Base-by-base conservation (phyloP, 176 grass and related monocot species). In the Musa itinerans region DNA sequence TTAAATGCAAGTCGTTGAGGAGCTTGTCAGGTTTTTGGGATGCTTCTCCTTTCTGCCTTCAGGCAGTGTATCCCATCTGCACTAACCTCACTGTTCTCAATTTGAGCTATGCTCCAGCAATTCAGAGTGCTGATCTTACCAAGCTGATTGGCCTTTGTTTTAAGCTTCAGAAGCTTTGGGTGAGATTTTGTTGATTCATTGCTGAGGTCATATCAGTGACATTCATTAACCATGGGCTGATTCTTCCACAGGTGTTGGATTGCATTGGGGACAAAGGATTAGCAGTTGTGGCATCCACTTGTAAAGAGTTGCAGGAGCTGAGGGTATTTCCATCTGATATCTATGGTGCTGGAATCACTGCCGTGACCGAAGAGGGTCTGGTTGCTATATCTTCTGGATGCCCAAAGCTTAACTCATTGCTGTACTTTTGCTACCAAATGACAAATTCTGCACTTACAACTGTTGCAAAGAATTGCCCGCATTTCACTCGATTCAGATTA, bases 211-310 rank as follows among this genome's bases (percentile, higher is more conserved):
- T 34, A 2, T 16, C 10, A 8, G 26, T 69, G 25, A 69, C 13
- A 15, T 17, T 15, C 9, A 19, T 19, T 17, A 19, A 19, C 15
- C 20, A 62, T 62, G 11, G 15, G 1, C 15, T 17, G 78, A n/a
- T 62, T 62, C 15, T 43, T 29, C 27, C 13, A 34, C 66, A 69
- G 66, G 11, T 69, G 43, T 50, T 69, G 27, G 66, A 69, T 69
- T 69, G 66, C 29, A 69, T 69, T 69, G 66, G 66, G 43, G 66
- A 69, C 66, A 49, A 69, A 69, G 66, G 66, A 69, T 50, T 69
- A 50, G 66, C 15, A 0, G 66, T 69, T 69, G 66, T 69, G 25
- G 24, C 66, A 26, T 34, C 25, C 66, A 69, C 66, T 17, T 69
- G 66, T 49, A 69, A 69, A 17, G 66, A 69, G 25, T 17, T 69